phyloP scores from a whole-genome alignment of 2,329 filamentous ascomycete genomes.

The Sporothrix brunneoviolacea region DNA sequence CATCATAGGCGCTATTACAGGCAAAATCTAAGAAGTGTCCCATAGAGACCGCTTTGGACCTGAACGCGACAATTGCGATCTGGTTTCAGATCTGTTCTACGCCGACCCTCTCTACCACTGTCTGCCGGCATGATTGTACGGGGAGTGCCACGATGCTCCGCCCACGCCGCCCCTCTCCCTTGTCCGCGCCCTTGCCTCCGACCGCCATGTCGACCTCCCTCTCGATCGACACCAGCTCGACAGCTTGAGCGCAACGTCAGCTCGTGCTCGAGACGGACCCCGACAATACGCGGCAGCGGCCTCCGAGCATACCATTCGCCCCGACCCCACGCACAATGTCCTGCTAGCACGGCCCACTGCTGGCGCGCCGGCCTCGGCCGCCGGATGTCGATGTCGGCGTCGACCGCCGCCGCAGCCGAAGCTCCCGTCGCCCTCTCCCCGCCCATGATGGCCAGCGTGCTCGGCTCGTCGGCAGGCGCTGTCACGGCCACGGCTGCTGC shows the following conservation, averaged over 20 bases:
- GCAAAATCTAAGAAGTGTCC: neutral
- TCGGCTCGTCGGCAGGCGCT: too few species aligned
- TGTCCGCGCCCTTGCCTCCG: neutral
- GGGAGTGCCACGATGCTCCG: slow-evolving; percentile 26
- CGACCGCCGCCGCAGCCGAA: neutral
- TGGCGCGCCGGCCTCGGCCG: neutral
- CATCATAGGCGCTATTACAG: too few species aligned
- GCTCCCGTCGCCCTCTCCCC: neutral
- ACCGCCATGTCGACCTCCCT: neutral
- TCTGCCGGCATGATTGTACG: slow-evolving; percentile 28
- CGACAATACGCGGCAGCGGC: too few species aligned
- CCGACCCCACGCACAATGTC: too few species aligned
- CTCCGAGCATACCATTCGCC: too few species aligned
- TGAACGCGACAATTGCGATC: too few species aligned
- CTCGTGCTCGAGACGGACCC: neutral
- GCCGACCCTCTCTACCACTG: neutral
- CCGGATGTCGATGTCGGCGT: neutral
- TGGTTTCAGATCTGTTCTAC: too few species aligned
- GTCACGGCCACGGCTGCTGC: neutral
- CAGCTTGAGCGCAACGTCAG: neutral
- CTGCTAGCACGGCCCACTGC: too few species aligned
- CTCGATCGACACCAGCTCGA: neutral
- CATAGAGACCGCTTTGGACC: too few species aligned
- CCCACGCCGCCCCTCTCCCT: neutral
- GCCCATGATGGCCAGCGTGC: neutral